These are phyloP conservation scores for Pulchroboletus neoregius DNA, from an alignment of 1,284 basidiomycete genomes.

Conservation along the genomic window DNA sequence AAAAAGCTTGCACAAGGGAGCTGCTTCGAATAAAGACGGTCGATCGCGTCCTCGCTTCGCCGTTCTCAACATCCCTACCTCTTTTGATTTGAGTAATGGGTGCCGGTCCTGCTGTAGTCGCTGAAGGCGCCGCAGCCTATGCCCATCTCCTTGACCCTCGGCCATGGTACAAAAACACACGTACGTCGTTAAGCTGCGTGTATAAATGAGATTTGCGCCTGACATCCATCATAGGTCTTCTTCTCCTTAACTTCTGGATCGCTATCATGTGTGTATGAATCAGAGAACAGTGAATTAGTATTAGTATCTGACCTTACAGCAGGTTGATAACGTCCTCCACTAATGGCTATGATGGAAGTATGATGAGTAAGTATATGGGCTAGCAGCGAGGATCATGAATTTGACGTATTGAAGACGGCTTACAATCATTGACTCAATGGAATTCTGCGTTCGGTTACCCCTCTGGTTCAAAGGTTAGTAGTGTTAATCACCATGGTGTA, in stretches of 20 bases:
- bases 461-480: conserved; percentile 37
- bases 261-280: not conserved
- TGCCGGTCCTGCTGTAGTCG: not conserved
- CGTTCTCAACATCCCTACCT: not conserved
- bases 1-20: not conserved
- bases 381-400: too few relatives aligned
- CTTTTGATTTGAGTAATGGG: not conserved
- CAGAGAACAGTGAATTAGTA: not conserved
- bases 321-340: conserved; percentile 62
- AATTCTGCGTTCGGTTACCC: conserved; percentile 51
- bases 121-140: not conserved
- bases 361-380: conserved; percentile 47
- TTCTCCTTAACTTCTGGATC: conserved; percentile 3
- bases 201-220: not conserved
- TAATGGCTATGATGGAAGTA: conserved; percentile 70
- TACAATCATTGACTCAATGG: conserved; percentile 64
- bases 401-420: conserved; percentile 39
- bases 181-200: not conserved
- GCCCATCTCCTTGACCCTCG: conserved; percentile 1
- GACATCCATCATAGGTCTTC: not conserved
- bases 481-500: not conserved
- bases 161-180: conserved; percentile 2
- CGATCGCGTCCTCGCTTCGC: not conserved
- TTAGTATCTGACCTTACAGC: not conserved
- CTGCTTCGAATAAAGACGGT: not conserved